phyloP scores from a whole-genome alignment of 768 basidiomycete genomes.

The Trametes cubensis region DNA sequence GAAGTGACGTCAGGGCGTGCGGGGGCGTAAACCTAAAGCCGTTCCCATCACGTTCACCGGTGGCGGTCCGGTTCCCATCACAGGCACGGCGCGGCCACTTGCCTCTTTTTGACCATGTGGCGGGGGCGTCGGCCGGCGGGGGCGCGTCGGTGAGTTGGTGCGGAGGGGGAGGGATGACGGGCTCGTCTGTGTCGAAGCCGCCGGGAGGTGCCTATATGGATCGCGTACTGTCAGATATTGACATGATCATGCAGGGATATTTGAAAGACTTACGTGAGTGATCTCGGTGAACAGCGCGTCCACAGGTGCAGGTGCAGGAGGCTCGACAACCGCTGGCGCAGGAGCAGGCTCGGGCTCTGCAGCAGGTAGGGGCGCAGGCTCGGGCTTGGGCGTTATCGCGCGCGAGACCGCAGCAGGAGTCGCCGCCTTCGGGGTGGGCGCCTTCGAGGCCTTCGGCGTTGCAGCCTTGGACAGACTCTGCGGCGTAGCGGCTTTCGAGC shows the following conservation, averaged over 20 bases:
- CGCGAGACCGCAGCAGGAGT: constrained; percentile 8
- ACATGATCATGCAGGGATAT: background rate
- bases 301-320: background rate
- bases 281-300: background rate
- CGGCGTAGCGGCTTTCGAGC: constrained; percentile 23
- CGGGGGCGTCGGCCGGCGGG: no score
- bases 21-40: no score
- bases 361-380: constrained; percentile 6
- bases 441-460: constrained; percentile 22
- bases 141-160: constrained; percentile 1
- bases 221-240: background rate
- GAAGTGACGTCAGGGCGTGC: no score
- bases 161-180: constrained; percentile 20
- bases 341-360: background rate
- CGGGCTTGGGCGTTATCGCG: constrained; percentile 11
- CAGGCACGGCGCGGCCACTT: no score
- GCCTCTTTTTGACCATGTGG: no score
- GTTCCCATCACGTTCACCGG: no score
- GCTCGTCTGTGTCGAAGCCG: constrained; percentile 1
- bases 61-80: no score
- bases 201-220: constrained; percentile 1
- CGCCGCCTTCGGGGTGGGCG: constrained; percentile 21
- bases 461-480: constrained; percentile 20
- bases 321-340: background rate
- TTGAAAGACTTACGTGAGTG: background rate